Conservation (phyloP, 73 alveolate genomes). For the Urostyla sp. region DNA sequence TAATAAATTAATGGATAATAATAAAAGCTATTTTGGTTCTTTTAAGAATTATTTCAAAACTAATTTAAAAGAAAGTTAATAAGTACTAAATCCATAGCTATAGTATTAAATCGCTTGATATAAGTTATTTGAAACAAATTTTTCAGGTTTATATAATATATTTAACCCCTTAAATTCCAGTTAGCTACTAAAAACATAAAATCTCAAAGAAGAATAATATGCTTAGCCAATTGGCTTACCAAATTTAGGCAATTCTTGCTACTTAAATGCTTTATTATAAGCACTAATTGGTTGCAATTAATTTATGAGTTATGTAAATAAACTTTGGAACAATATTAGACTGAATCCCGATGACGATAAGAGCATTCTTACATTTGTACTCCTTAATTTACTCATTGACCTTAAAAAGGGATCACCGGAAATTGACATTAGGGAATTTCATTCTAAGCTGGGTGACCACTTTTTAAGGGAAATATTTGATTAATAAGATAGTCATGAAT, state of each 20-base stretch:
- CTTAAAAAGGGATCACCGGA: conserved; percentile 1
- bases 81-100: background rate
- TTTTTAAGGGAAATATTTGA: conserved; percentile 10
- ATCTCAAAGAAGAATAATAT: background rate
- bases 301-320: conserved; percentile 37
- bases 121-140: background rate
- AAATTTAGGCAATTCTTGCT: conserved; percentile 99
- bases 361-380: background rate
- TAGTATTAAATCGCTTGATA: no score
- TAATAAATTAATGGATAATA: no score
- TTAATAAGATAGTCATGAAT: conserved; percentile 51
- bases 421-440: background rate
- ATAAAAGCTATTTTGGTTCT: no score
- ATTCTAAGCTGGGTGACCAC: conserved; percentile 10
- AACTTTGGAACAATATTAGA: conserved; percentile 7
- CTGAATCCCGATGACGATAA: background rate
- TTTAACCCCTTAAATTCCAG: conserved; percentile 3
- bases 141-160: background rate
- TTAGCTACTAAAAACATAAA: background rate
- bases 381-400: background rate
- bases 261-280: conserved; percentile 93
- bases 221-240: conserved; percentile 72
- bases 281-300: background rate
- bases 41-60: no score
- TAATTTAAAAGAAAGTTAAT: no score